Conservation (phyloP, 495 filamentous ascomycete species). For the Neurospora terricola region DNA sequence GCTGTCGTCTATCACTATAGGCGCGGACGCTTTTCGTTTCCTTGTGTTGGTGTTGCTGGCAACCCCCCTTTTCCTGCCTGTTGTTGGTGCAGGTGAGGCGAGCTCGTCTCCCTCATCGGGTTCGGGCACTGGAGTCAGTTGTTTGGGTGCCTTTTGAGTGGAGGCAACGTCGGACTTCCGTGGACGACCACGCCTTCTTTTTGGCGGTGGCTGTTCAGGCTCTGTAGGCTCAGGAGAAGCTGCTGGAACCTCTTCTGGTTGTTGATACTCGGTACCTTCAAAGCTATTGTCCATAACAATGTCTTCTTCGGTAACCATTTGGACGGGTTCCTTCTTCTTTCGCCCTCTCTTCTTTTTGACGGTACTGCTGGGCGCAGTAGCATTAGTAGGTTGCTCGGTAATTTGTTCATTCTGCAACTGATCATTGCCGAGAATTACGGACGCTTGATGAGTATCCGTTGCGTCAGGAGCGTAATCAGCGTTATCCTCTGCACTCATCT, state of each 20-base stretch:
- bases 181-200: slow-evolving; percentile 11
- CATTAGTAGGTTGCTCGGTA: background rate
- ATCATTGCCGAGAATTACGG: background rate
- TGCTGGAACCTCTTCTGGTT: background rate
- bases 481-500: background rate
- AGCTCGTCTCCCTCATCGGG: background rate
- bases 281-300: background rate
- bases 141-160: background rate
- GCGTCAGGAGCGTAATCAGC: background rate
- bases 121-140: background rate
- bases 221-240: background rate
- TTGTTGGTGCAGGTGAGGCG: background rate
- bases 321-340: slow-evolving; percentile 9
- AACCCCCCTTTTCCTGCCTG: slow-evolving; percentile 1
- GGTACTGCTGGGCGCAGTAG: background rate
- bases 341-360: slow-evolving; percentile 8
- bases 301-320: background rate
- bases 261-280: background rate
- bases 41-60: background rate
- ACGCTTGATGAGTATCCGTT: background rate
- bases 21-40: background rate
- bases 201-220: slow-evolving; percentile 2
- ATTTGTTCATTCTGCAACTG: no score
- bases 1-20: background rate
- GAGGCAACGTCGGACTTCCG: slow-evolving; percentile 3